Base-by-base conservation (phyloP, 148 eudicot species). In the Nepenthes mirabilis region DNA sequence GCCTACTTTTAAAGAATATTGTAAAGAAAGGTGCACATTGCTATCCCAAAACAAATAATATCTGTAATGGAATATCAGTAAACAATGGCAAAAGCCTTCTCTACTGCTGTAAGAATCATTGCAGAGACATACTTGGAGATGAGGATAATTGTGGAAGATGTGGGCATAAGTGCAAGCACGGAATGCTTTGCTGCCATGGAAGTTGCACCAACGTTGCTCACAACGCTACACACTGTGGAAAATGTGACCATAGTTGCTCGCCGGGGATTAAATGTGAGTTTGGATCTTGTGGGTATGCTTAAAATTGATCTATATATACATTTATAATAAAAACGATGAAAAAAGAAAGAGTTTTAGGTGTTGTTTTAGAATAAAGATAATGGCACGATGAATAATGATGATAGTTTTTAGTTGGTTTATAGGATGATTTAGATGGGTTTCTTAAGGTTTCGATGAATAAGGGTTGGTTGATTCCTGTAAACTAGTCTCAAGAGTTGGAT, bases 61-160 rank as follows among this genome's bases (percentile, higher is more conserved):
- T 63, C 10, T 63, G 66, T n/a, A 52, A 63, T 33, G 57, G 66
- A 4, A 48, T 63, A 23, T 53, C 66, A 23, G 57, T 48, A 0
- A 63, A 63, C 34, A 51, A 37, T 13, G 57, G 57, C 1, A 63
- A 57, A 6, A 14, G 66, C 47, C 33, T 63, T 12, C 11, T 63
- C 13, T 43, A 63, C 33, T 63, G 66, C 34, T 63, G 66, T 36
- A 63, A 63, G 57, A 63, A 52, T 1, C 56, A 51, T 2, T 63
- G 66, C 32, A 53, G 49, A 14, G 34, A 63, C 34, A 57, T 63
- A 1, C 47, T 63, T 40, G 7, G 34, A n/a, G 57, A 63, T 37
- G 52, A 53, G 50, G 37, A 53, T 33, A 63, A 63, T 34, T 63
- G 66, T 36, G 57, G 66, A 6, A 40, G 3, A 12, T 63, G 66